Evolutionary conservation across 805 yeast genomes (phyloP).

Genomic region (Yamadazyma tumulicola): DNA sequence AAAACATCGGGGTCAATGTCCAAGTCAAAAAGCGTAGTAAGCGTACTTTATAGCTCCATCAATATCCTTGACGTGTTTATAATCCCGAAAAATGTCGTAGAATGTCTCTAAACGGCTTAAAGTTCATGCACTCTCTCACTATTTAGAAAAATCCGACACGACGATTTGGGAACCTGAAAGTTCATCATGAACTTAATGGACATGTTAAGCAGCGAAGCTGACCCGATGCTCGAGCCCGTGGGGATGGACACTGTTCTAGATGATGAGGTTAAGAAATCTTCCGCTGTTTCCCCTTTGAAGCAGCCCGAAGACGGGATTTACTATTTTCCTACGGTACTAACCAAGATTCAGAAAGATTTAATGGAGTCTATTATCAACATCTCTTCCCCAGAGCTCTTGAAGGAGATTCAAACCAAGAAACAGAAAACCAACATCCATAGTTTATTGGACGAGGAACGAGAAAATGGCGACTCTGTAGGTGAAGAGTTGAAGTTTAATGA

Average conservation of each 20-base stretch:
- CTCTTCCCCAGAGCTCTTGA: conserved; percentile 22
- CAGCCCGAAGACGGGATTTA: conserved; percentile 25
- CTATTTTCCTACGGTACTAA: conserved; percentile 32
- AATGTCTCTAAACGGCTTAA: no score
- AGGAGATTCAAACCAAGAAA: conserved; percentile 19
- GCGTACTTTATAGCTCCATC: conserved; percentile 3
- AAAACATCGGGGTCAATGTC: conserved; percentile 41
- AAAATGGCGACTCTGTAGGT: conserved; percentile 1
- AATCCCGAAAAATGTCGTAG: no score
- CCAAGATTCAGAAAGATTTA: conserved; percentile 33
- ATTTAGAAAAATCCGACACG: no score
- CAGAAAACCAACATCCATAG: conserved; percentile 36
- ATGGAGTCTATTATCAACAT: conserved; percentile 29
- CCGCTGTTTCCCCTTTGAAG: not conserved
- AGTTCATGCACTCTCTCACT: no score
- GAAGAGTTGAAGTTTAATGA: conserved; percentile 17
- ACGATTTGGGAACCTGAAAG: no score
- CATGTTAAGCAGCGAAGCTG: conserved; percentile 33
- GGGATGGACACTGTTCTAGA: conserved; percentile 8
- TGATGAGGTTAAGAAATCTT: conserved; percentile 3
- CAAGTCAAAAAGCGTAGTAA: conserved; percentile 35
- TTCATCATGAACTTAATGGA: conserved; percentile 44
- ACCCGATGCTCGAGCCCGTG: conserved; percentile 13
- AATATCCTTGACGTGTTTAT: no score
- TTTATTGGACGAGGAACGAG: conserved; percentile 16